These are phyloP conservation scores for Mariannaea elegans DNA, from an alignment of 2,329 filamentous ascomycete species.

Conservation along the genomic window DNA sequence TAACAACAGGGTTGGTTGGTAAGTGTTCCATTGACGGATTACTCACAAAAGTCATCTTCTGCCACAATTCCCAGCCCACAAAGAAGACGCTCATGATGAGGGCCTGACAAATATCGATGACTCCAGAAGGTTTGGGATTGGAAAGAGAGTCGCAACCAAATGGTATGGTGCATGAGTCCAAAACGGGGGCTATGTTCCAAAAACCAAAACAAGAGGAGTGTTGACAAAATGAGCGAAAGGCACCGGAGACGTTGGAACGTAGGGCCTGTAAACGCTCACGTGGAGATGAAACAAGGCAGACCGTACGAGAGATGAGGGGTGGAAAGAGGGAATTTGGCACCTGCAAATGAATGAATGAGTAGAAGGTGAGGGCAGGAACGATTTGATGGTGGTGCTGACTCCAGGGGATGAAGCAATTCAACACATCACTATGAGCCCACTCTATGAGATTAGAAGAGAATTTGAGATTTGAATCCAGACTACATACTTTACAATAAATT, in stretches of 20 bases:
- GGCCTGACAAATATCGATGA: conserved; percentile 10
- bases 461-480: neutral
- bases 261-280: neutral
- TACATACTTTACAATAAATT: neutral
- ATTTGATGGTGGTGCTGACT: neutral
- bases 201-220: conserved; percentile 7
- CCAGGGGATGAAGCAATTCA: no score
- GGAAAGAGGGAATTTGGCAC: neutral
- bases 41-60: conserved; percentile 90
- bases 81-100: conserved; percentile 63
- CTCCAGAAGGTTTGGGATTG: neutral
- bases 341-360: neutral
- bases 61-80: conserved; percentile 79
- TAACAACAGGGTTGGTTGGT: neutral
- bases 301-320: neutral
- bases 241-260: neutral
- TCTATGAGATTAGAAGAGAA: neutral
- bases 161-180: conserved; percentile 20
- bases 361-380: neutral
- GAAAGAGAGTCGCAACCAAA: neutral
- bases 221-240: neutral
- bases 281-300: neutral
- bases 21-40: conserved; percentile 2
- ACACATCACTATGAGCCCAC: no score
- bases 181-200: conserved; percentile 27